Conservation (phyloP, 257 asterid species). For the Ballota nigra region DNA sequence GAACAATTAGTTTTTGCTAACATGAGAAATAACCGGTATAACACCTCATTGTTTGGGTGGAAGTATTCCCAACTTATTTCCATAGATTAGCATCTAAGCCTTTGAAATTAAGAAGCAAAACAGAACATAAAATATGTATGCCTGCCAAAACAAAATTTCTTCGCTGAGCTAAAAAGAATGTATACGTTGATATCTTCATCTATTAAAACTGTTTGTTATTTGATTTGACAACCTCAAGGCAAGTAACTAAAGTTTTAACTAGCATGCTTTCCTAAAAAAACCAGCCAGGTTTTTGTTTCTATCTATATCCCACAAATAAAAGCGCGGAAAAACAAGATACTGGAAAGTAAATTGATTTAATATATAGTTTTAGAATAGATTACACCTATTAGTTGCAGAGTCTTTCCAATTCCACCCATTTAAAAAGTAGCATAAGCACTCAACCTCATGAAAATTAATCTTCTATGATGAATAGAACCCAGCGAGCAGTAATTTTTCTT, state of each 20-base stretch:
- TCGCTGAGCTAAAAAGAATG: conserved; percentile 1
- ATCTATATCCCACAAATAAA: neutral
- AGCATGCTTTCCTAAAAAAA: conserved; percentile 4
- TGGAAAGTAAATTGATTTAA: neutral
- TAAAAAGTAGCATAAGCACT: conserved; percentile 2
- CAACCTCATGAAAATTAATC: neutral
- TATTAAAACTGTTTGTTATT: neutral
- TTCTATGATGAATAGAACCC: neutral
- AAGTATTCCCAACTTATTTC: neutral
- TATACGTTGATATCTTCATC: conserved; percentile 14
- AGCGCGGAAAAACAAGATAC: neutral
- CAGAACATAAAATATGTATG: neutral
- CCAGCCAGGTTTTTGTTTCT: neutral
- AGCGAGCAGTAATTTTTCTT: neutral
- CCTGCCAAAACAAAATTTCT: neutral
- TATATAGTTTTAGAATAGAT: neutral
- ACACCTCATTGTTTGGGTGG: neutral
- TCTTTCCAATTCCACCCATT: neutral
- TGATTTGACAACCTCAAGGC: conserved; percentile 1
- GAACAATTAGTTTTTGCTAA: neutral
- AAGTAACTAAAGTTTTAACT: neutral
- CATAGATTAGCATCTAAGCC: neutral
- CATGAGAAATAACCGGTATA: neutral
- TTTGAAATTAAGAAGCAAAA: conserved; percentile 2
- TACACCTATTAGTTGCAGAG: neutral